Conservation (phyloP, 495 filamentous ascomycete species). For the Lindgomyces ingoldianus region DNA sequence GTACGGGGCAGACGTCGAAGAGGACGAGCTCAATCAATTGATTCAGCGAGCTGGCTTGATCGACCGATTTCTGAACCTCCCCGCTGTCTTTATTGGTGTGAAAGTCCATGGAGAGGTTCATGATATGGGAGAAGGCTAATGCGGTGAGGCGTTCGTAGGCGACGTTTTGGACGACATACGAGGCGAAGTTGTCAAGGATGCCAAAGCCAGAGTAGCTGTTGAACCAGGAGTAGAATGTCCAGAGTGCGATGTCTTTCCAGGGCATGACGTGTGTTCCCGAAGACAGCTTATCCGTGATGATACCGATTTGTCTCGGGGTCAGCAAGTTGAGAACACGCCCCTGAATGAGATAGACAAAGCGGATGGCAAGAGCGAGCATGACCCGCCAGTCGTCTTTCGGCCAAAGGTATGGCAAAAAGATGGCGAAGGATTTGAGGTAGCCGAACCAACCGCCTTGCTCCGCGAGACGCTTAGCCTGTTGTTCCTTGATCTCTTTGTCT, state of each 20-base stretch:
- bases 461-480: slow-evolving; percentile 40
- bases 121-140: slow-evolving; percentile 72
- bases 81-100: slow-evolving; percentile 73
- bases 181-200: slow-evolving; percentile 28
- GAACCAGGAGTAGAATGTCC: slow-evolving; percentile 38
- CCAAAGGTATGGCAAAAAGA: slow-evolving; percentile 46
- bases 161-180: slow-evolving; percentile 56
- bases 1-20: slow-evolving; percentile 68
- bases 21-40: slow-evolving; percentile 66
- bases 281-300: slow-evolving; percentile 43
- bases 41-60: slow-evolving; percentile 63
- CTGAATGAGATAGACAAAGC: slow-evolving; percentile 30
- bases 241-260: slow-evolving; percentile 42
- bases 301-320: slow-evolving; percentile 41
- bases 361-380: slow-evolving; percentile 35
- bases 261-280: slow-evolving; percentile 26
- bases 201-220: slow-evolving; percentile 21
- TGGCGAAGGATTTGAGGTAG: slow-evolving; percentile 43
- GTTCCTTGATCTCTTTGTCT: slow-evolving; percentile 38
- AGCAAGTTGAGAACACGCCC: slow-evolving; percentile 43
- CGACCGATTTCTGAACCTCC: slow-evolving; percentile 67
- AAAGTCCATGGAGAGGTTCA: slow-evolving; percentile 77
- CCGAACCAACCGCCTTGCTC: slow-evolving; percentile 43
- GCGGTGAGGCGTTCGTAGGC: slow-evolving; percentile 59
- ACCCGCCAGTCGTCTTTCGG: slow-evolving; percentile 38